Conservation (phyloP, 2,329 filamentous ascomycete genomes). For the Talaromyces sp. region DNA sequence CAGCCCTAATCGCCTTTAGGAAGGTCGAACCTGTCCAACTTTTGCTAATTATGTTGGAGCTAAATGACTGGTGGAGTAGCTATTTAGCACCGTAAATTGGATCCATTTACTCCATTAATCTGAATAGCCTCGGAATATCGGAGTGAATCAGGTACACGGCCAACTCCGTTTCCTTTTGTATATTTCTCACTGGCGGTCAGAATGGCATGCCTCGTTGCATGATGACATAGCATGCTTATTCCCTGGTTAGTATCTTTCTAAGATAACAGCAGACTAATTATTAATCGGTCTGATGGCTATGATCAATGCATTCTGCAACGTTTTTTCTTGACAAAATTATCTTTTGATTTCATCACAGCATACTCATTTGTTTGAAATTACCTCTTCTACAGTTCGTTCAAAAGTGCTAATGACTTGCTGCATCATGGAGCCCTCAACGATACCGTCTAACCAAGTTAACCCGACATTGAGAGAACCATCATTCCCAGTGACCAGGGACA, state of each 20-base stretch:
- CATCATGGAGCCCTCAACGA: neutral
- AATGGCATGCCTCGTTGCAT: neutral
- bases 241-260: neutral
- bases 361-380: neutral
- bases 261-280: no score
- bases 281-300: no score
- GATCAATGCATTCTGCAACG: no score
- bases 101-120: neutral
- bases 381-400: neutral
- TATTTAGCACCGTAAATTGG: neutral
- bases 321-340: no score
- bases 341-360: neutral
- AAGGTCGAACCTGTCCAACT: conserved; percentile 1
- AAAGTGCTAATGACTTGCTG: neutral
- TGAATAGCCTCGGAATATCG: neutral
- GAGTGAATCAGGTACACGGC: no score
- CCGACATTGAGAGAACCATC: conserved; percentile 6
- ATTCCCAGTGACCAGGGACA: conserved; percentile 11
- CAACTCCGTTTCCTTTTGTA: neutral
- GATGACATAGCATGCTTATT: neutral
- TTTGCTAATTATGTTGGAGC: neutral
- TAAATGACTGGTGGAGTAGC: neutral
- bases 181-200: neutral
- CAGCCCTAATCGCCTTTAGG: conserved; percentile 9
- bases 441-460: conserved; percentile 5